A percentile compares a stretch with the other conserved stretches of the same genome.
Evolutionary conservation across 805 yeast genomes (phyloP).

Genomic region (Sugiyamaella chiloensis): DNA sequence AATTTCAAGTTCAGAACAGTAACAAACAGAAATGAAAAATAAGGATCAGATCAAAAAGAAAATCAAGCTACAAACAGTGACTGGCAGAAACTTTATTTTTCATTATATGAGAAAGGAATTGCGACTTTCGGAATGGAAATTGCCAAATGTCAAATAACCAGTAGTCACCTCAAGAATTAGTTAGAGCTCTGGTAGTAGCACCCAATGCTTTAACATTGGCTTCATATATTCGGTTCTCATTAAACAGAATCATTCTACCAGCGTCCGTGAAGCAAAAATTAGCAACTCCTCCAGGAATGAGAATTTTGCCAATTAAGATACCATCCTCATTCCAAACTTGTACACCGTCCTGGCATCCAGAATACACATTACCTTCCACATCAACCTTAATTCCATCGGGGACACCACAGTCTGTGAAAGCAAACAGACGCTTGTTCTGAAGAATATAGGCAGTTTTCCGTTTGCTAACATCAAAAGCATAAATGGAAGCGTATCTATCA

Average conservation of each 20-base stretch:
- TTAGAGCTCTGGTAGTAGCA: constrained; percentile 2
- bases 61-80: too few relatives aligned
- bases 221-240: constrained; percentile 26
- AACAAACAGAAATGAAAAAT: too few relatives aligned
- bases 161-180: too few relatives aligned
- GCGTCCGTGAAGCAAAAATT: constrained; percentile 30
- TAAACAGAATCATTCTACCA: constrained; percentile 25
- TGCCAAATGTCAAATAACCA: too few relatives aligned
- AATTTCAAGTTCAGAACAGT: too few relatives aligned
- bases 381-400: constrained; percentile 33
- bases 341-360: constrained; percentile 31
- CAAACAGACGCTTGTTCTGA: constrained; percentile 28
- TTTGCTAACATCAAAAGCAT: constrained; percentile 27
- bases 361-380: constrained; percentile 27
- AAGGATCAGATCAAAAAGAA: too few relatives aligned
- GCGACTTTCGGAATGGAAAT: too few relatives aligned
- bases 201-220: constrained; percentile 29
- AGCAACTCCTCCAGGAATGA: constrained; percentile 28
- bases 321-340: constrained; percentile 31
- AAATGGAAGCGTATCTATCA: constrained; percentile 25
- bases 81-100: too few relatives aligned
- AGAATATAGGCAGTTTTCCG: constrained; percentile 19
- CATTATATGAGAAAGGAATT: too few relatives aligned
- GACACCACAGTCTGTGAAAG: constrained; percentile 27
- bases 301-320: constrained; percentile 26